A percentile compares a stretch with the other conserved stretches of the same genome.
Conservation (phyloP, 805 yeast genomes). For the Teunomyces stri region DNA sequence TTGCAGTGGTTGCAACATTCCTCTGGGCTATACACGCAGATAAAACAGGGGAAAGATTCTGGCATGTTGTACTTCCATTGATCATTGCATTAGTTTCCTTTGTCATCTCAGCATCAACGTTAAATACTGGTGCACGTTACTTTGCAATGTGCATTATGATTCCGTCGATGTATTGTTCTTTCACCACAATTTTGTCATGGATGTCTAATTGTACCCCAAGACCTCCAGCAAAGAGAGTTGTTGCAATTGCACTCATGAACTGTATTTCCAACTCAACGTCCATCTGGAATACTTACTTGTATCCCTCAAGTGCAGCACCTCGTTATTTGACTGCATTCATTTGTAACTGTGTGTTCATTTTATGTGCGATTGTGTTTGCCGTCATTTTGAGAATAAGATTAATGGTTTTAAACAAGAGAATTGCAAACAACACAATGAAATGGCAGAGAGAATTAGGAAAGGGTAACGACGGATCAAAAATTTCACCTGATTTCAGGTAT, state of each 20-base stretch:
- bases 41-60: slow-evolving; percentile 52
- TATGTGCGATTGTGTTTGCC: slow-evolving; percentile 39
- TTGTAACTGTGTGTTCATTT: slow-evolving; percentile 48
- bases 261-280: slow-evolving; percentile 55
- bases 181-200: slow-evolving; percentile 53
- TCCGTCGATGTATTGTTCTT: slow-evolving; percentile 53
- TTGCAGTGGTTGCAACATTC: slow-evolving; percentile 51
- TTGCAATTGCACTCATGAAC: slow-evolving; percentile 56
- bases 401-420: slow-evolving; percentile 37
- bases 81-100: slow-evolving; percentile 43
- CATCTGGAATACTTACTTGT: slow-evolving; percentile 54
- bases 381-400: slow-evolving; percentile 39
- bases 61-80: slow-evolving; percentile 47
- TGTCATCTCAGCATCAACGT: slow-evolving; percentile 47
- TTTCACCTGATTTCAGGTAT: slow-evolving; percentile 45
- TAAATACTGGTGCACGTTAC: slow-evolving; percentile 56
- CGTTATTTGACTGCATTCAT: slow-evolving; percentile 46
- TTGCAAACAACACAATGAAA: slow-evolving; percentile 45
- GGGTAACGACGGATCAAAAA: slow-evolving; percentile 40
- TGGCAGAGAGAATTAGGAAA: slow-evolving; percentile 51
- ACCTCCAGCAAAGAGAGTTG: slow-evolving; percentile 59
- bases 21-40: slow-evolving; percentile 57
- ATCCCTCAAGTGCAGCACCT: slow-evolving; percentile 45
- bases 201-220: slow-evolving; percentile 54
- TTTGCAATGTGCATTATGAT: slow-evolving; percentile 61